Base-by-base conservation (phyloP, 257 asterid genomes). In the Primulina huaijiensis region DNA sequence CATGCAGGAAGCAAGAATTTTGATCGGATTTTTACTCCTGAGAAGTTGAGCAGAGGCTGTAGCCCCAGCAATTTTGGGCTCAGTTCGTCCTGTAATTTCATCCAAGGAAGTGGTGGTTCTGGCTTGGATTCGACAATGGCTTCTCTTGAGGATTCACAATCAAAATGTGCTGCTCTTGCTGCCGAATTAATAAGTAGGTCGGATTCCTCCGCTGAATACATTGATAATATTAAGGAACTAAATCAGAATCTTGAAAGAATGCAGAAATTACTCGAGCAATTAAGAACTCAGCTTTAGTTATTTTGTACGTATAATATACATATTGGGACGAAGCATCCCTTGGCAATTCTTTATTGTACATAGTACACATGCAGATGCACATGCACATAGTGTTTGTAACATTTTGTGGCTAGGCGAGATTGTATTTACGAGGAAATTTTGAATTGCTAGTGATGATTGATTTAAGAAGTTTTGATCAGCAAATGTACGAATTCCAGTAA, bases 101-200 rank as follows among this genome's bases (percentile, higher is more conserved):
- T 60, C n/a, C 77, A 71, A 34, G 76, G 69, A 27, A 79, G 75
- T 72, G 40, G 72, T 33, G 62, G 65, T 70, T 64, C 82, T 27
- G 21, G 78, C 69, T 52, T 84, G 66, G 92, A 88, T 64, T 79
- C 84, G 12, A 89, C 95, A 0, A 81, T 91, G 75, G 82, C 90
- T 74, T 87, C 96, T 75, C 92, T 94, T 0, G 97, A 91, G 78
- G 92, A 89, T 62, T 84, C 97, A 20, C 84, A 79, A 74, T 76
- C 84, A 60, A 80, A 79, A 50, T 94, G 97, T 67, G 79, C 85
- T 61, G 88, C 95, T 72, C 92, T 94, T 69, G 83, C 85, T 63
- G 46, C 83, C n/a, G 81, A 78, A 43, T 66, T 85, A 72, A 4
- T 16, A 5, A 75, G 69, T 60, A 71, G 73, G 59, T 79, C 92